Percentiles rank a stretch among this genome's conserved stretches.
phyloP scores from a whole-genome alignment of 1,284 basidiomycete species.

The Tilletia horrida region DNA sequence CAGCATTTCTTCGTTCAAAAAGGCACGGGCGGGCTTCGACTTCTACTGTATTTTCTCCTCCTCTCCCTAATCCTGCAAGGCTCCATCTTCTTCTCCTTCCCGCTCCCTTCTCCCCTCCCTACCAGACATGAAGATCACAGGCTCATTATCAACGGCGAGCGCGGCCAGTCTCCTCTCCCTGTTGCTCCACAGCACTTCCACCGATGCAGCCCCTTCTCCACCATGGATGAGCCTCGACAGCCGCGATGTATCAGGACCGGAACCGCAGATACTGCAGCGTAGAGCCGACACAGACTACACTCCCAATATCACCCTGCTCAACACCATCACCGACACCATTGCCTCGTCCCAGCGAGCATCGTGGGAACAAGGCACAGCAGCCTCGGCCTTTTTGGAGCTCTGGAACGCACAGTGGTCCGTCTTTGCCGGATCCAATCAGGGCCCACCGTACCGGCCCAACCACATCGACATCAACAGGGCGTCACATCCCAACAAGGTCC shows the following conservation, averaged over 20 bases:
- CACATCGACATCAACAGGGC: slow-evolving; percentile 17
- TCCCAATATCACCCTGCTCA: slow-evolving; percentile 39
- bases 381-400: slow-evolving; percentile 48
- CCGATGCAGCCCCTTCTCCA: background rate
- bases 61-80: background rate
- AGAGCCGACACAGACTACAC: background rate
- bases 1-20: no score
- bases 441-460: slow-evolving; percentile 35
- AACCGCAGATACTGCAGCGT: no score
- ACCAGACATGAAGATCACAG: no score
- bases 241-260: no score
- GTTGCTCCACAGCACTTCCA: background rate
- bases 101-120: background rate
- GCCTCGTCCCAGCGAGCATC: slow-evolving; percentile 41
- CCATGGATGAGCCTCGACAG: background rate
- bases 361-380: slow-evolving; percentile 51
- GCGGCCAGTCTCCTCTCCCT: background rate
- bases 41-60: background rate
- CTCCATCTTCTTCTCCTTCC: background rate
- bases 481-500: slow-evolving; percentile 28
- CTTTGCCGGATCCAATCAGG: slow-evolving; percentile 32
- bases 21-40: no score
- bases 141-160: no score
- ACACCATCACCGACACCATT: slow-evolving; percentile 39
- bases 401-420: slow-evolving; percentile 39